Percentiles rank a stretch among this genome's conserved stretches.
Conservation (phyloP, 23 red algal species). For the Gracilaria caudata region DNA sequence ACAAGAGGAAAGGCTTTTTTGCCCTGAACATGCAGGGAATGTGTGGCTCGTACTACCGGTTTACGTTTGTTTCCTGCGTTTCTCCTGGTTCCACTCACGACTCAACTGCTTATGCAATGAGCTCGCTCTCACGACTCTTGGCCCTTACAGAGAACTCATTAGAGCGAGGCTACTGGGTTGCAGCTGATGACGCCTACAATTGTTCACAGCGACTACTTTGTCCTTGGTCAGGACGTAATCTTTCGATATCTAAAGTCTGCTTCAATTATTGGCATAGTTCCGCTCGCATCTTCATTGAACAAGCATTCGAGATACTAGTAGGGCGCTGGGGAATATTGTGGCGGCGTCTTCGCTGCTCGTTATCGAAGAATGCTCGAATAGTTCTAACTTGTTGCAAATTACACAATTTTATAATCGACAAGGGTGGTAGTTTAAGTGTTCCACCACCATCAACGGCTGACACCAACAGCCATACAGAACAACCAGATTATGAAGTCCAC, state of each 20-base stretch:
- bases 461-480: neutral
- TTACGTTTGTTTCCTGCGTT: neutral
- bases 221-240: constrained; percentile 40
- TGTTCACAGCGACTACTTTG: neutral
- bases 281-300: constrained; percentile 29
- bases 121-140: neutral
- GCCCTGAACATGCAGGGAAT: constrained; percentile 22
- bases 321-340: neutral
- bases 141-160: neutral
- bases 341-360: neutral
- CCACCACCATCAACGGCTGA: neutral
- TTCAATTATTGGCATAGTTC: constrained; percentile 36
- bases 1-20: constrained; percentile 16
- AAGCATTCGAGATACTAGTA: constrained; percentile 21
- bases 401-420: constrained; percentile 42
- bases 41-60: constrained; percentile 27
- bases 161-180: constrained; percentile 2
- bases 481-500: constrained; percentile 6
- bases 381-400: constrained; percentile 11
- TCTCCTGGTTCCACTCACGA: constrained; percentile 17
- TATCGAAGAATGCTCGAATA: neutral
- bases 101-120: neutral
- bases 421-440: constrained; percentile 3
- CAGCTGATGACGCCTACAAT: constrained; percentile 8
- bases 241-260: neutral